Evolutionary conservation across 805 yeast genomes (phyloP), one percentile per base, ranked within the genome.

Genomic region (Ogataea chonburiensis): DNA sequence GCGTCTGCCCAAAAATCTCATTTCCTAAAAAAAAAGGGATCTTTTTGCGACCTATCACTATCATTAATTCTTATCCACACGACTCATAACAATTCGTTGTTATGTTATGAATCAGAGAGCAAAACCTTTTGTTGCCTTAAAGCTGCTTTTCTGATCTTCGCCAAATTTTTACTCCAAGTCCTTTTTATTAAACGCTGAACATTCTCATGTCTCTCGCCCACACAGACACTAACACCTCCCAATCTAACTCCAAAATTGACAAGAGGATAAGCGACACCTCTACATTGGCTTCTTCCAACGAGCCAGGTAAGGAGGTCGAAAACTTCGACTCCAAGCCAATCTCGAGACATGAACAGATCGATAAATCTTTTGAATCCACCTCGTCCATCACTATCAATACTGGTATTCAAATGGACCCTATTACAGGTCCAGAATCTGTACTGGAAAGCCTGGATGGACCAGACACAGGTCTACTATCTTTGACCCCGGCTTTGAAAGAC

Each of bases 401-500:
- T 9, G 23, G 17, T 9, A 21, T n/a, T 21, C 42, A 11, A 9
- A 15, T 30, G 21, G 35, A 26, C 10, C 20, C 15, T 7, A 24
- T 14, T n/a, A 13, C 38, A 16, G 32, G 22, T 13, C 27, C 33
- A 5, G 22, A 31, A 15, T 14, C 24, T 13, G 34, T 22, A 13
- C 17, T 13, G 13, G 43, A 31, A 14, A 34, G 33, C 14, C 12
- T 20, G 8, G 32, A 31, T 7, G 42, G 45, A 6, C 45, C 42
- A 11, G 45, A 42, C 15, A 45, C 45, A 5, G 37, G 43, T 18
- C 27, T 47, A 9, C 24, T 45, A 8, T 37, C 47, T 10, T 40
- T 49, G 6, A 16, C 24, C 5, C 33, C 43, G 19, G 28, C 28
- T 14, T 24, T 17, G 7, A 35, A 30, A 16, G 44, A 43, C 12